phyloP scores from a whole-genome alignment of 352 stramenopile species.

The Phytopythium vexans region DNA sequence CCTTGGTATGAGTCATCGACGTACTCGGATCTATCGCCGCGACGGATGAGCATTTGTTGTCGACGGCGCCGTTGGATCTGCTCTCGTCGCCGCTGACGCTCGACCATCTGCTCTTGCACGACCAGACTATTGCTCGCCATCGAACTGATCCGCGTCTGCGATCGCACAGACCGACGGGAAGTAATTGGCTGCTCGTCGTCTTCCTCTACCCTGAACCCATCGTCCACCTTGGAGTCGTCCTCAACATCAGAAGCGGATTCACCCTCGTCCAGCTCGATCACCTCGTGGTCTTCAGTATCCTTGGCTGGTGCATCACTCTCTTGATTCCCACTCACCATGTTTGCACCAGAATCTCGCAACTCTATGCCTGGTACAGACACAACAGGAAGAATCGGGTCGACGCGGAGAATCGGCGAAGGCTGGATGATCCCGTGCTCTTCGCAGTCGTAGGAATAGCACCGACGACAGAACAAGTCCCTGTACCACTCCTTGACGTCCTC shows the following conservation, averaged over 20 bases:
- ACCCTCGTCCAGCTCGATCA: conserved; percentile 4
- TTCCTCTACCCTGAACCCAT: conserved; percentile 5
- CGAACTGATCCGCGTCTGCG: conserved; percentile 60
- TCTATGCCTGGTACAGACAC: conserved; percentile 26
- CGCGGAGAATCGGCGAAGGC: conserved; percentile 37
- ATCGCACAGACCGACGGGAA: conserved; percentile 47
- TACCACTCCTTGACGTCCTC: conserved; percentile 71
- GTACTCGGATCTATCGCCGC: conserved; percentile 63
- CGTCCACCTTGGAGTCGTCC: neutral
- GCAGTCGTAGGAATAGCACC: conserved; percentile 91
- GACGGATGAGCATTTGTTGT: conserved; percentile 34
- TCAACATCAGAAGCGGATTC: neutral
- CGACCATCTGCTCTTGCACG: conserved; percentile 57
- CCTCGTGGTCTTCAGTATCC: neutral
- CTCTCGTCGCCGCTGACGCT: conserved; percentile 37
- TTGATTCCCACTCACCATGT: too few relatives aligned
- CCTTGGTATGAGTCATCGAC: conserved; percentile 59
- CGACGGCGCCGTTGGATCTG: conserved; percentile 33
- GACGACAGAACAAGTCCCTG: conserved; percentile 85
- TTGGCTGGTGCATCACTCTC: too few relatives aligned
- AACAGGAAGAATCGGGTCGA: conserved; percentile 60
- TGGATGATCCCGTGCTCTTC: conserved; percentile 83
- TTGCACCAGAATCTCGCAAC: conserved; percentile 11
- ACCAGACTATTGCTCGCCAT: conserved; percentile 54
- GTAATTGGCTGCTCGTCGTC: conserved; percentile 1